Evolutionary conservation across 2,329 filamentous ascomycete genomes (phyloP), one percentile per base, ranked within the genome.

Genomic region (Trichoderma lentiforme): DNA sequence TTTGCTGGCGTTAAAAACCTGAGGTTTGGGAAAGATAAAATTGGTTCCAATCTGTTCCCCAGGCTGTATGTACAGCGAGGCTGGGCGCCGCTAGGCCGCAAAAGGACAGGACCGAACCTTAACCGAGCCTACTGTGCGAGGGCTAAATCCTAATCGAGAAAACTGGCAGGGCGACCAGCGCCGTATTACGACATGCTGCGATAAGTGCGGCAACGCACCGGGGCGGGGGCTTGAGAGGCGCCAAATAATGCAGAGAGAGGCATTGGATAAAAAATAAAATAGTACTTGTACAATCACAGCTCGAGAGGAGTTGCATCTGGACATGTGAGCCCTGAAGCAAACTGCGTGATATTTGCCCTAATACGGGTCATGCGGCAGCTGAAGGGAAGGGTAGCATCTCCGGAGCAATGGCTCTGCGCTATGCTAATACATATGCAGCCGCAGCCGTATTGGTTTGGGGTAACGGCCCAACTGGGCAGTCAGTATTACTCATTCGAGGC

Each of bases 111-210:
- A 3, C 80, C 80, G 80, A 73, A 36, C 51, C 79, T 81, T 80
- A 81, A 64, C 79, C 80, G 79, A 65, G 56, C 24, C 72, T 70
- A 72, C 73, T 74, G 69, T 71, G 74, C 73, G 74, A 81, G 80
- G 79, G 79, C 79, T 81, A 77, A 75, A 80, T 78, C 79, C 79
- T 78, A 81, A 79, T 72, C 72, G 62, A 73, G 74, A 72, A 58
- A 63, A 24, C 65, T 51, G 36, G 64, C 43, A 24, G 56, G 30
- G 63, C 70, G 47, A 34, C 51, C 51, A 32, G 53, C 47, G 51
- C 36, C 32, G 51, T 62, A 71, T 71, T 65, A 71, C 53, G 68
- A 71, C 68, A 71, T 71, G 36, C 28, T 51, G 47, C 47, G 32
- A 63, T 70, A 63, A 64, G 60, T 47, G 66, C 66, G 32, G 66